Conservation (phyloP, 2,329 filamentous ascomycete species). For the Talaromyces sp. region DNA sequence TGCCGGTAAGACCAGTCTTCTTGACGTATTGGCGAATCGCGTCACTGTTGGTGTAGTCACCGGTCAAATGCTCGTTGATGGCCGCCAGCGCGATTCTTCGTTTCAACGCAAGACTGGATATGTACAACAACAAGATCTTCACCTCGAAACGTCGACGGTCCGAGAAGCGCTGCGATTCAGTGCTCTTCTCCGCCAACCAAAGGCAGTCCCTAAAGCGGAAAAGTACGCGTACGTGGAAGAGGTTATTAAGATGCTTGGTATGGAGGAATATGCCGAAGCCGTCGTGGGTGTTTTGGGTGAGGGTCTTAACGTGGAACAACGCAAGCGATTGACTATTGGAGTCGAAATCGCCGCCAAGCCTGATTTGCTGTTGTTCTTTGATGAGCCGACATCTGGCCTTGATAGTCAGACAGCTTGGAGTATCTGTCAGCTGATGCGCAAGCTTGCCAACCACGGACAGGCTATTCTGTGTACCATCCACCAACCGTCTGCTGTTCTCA, state of each 20-base stretch:
- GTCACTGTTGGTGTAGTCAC: constrained; percentile 83
- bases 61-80: constrained; percentile 79
- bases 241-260: constrained; percentile 84
- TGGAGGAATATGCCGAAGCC: constrained; percentile 85
- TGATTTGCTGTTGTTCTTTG: constrained; percentile 80
- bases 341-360: constrained; percentile 95
- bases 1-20: constrained; percentile 84
- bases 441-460: constrained; percentile 81
- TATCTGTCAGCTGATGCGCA: constrained; percentile 81
- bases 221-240: constrained; percentile 86
- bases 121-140: constrained; percentile 88
- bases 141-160: constrained; percentile 77
- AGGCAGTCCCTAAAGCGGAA: constrained; percentile 62
- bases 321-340: constrained; percentile 80
- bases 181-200: constrained; percentile 78
- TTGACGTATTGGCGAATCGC: constrained; percentile 80
- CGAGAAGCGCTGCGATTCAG: constrained; percentile 84
- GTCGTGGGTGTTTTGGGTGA: constrained; percentile 86
- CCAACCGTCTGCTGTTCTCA: constrained; percentile 88
- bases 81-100: constrained; percentile 65
- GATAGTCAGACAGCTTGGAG: constrained; percentile 93
- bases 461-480: constrained; percentile 95
- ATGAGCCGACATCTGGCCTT: constrained; percentile 91
- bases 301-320: constrained; percentile 61
- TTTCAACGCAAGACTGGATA: constrained; percentile 93